Conservation (phyloP, 768 basidiomycete genomes). For the Auricularia heimuer region DNA sequence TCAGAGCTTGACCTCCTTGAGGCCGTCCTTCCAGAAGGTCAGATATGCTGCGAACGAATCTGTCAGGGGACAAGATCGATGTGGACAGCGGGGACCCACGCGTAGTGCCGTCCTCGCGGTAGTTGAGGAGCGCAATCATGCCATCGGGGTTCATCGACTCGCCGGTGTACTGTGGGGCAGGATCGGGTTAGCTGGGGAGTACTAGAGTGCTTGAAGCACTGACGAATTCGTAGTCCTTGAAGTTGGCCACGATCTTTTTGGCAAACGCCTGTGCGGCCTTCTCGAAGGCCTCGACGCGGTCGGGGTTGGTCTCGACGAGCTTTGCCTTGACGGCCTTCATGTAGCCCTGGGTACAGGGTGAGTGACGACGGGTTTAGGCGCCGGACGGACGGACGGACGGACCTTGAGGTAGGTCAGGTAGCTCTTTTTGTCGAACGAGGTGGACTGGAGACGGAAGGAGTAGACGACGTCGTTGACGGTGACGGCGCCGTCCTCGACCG, state of each 20-base stretch:
- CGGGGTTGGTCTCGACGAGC: conserved; percentile 44
- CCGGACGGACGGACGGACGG: conserved; percentile 9
- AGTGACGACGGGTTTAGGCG: background rate
- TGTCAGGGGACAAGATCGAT: background rate
- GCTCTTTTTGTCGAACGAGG: conserved; percentile 84
- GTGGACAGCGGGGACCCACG: conserved; percentile 38
- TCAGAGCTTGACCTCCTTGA: conserved; percentile 69
- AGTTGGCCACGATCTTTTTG: conserved; percentile 82
- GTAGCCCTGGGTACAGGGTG: conserved; percentile 57
- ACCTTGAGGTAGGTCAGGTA: conserved; percentile 80
- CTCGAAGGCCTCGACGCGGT: conserved; percentile 67
- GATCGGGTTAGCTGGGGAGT: conserved; percentile 1
- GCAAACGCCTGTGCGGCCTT: conserved; percentile 64
- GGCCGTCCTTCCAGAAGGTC: conserved; percentile 93
- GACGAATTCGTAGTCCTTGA: conserved; percentile 93
- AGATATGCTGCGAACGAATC: conserved; percentile 52
- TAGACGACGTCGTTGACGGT: conserved; percentile 84
- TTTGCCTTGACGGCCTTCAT: conserved; percentile 83
- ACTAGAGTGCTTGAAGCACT: conserved; percentile 17
- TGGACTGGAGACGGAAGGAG: conserved; percentile 82
- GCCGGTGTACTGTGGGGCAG: conserved; percentile 47
- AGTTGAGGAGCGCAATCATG: conserved; percentile 92
- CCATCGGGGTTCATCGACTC: conserved; percentile 79
- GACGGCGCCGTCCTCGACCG: conserved; percentile 64
- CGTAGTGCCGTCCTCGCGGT: conserved; percentile 76